Percentiles rank a stretch among this genome's conserved stretches.
Conservation (phyloP, 345 rosid species). For the Anacardium occidentale region DNA sequence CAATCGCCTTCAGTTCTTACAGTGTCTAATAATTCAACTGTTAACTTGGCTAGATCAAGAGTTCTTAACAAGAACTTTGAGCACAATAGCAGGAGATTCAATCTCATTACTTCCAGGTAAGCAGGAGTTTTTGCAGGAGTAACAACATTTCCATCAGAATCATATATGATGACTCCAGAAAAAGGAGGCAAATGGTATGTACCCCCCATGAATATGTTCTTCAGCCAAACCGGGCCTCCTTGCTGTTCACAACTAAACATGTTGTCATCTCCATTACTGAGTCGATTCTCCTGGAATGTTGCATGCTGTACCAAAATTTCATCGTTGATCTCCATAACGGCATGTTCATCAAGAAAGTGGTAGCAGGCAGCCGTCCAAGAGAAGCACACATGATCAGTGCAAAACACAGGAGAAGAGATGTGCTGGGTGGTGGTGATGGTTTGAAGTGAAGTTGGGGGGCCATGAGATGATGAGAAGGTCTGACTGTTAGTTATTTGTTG, state of each 20-base stretch:
- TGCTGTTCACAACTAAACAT: slow-evolving; percentile 40
- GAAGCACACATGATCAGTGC: slow-evolving; percentile 60
- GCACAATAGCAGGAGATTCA: too few relatives aligned
- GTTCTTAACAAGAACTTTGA: too few relatives aligned
- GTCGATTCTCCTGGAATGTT: slow-evolving; percentile 20
- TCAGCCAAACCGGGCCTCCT: slow-evolving; percentile 63
- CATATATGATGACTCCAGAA: slow-evolving; percentile 80
- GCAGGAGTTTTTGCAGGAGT: slow-evolving; percentile 51
- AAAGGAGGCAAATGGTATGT: slow-evolving; percentile 88
- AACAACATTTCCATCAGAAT: slow-evolving; percentile 59
- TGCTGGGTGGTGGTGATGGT: slow-evolving; percentile 21
- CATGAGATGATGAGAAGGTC: slow-evolving; percentile 27
- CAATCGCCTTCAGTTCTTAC: not conserved
- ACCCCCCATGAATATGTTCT: slow-evolving; percentile 90
- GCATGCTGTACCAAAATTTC: slow-evolving; percentile 25
- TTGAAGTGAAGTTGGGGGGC: slow-evolving; percentile 36
- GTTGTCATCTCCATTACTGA: slow-evolving; percentile 21
- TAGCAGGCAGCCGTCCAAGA: slow-evolving; percentile 51
- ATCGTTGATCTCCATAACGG: slow-evolving; percentile 57
- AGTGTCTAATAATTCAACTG: not conserved
- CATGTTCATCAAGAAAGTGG: slow-evolving; percentile 46
- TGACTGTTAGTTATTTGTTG: slow-evolving; percentile 7
- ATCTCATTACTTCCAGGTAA: slow-evolving; percentile 63
- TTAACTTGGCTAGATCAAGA: too few relatives aligned
- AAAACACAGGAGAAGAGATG: slow-evolving; percentile 43